These are phyloP conservation scores for Pterocarpus santalinus DNA, from an alignment of 306 rosid species.

Conservation along the genomic window DNA sequence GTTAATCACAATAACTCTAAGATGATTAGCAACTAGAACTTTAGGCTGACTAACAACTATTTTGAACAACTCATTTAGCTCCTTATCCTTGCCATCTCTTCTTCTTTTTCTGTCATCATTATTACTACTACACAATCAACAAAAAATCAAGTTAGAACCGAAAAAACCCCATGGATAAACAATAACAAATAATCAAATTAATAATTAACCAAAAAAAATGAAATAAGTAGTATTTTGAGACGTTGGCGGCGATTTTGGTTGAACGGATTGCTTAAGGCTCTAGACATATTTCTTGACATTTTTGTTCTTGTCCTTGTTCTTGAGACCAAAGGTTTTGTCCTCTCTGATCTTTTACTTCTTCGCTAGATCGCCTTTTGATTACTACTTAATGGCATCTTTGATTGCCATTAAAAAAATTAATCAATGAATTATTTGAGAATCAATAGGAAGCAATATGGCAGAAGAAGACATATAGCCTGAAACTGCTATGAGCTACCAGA, in stretches of 20 bases:
- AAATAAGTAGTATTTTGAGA: not conserved
- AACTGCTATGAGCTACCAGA: too few species aligned
- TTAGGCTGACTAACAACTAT: constrained; percentile 93
- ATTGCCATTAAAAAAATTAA: constrained; percentile 42
- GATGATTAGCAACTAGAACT: constrained; percentile 80
- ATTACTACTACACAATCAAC: not conserved
- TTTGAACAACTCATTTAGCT: constrained; percentile 89
- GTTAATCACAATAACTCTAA: not conserved
- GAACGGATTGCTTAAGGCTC: constrained; percentile 73
- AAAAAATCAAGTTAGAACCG: not conserved
- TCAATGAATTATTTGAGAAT: not conserved
- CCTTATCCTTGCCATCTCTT: constrained; percentile 88
- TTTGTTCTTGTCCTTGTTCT: constrained; percentile 92
- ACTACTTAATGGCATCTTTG: constrained; percentile 86
- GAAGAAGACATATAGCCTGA: too few species aligned
- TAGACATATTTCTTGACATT: constrained; percentile 88
- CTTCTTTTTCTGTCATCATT: constrained; percentile 86
- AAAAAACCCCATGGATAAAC: not conserved
- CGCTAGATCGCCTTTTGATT: constrained; percentile 76
- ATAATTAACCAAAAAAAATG: not conserved
- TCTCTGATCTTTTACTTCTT: constrained; percentile 95
- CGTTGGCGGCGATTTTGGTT: constrained; percentile 78
- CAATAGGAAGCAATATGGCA: not conserved
- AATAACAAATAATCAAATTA: not conserved
- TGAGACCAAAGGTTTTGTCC: constrained; percentile 95